Evolutionary conservation across 768 basidiomycete genomes (phyloP).

Genomic region (Lentinula raphanica): DNA sequence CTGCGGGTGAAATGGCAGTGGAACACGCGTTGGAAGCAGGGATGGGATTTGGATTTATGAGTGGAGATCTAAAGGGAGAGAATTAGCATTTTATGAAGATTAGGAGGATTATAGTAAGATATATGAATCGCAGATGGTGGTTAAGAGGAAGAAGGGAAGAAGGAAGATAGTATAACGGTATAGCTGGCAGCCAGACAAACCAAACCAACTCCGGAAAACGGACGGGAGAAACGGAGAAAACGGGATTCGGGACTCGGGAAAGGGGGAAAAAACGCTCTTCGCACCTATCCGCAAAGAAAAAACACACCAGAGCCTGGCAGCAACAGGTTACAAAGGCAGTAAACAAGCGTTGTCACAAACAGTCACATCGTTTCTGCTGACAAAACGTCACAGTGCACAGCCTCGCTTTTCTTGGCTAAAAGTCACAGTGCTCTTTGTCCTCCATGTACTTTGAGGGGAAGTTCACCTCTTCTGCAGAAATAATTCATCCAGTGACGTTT

Average conservation of each 20-base stretch:
- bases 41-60: not conserved
- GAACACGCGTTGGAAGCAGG: not conserved
- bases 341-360: not conserved
- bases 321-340: constrained; percentile 1
- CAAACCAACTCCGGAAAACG: not conserved
- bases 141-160: not conserved
- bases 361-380: not conserved
- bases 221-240: constrained; percentile 5
- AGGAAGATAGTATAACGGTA: not conserved
- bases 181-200: not conserved
- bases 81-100: not conserved
- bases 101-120: not conserved
- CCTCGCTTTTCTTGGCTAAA: not conserved
- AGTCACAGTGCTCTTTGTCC: not conserved
- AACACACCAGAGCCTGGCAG: constrained; percentile 4
- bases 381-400: not conserved
- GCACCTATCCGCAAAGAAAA: constrained; percentile 6
- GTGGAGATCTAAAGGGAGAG: not conserved
- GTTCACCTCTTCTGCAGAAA: not conserved
- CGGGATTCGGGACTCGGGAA: constrained; percentile 8
- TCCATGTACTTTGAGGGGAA: not conserved
- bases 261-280: constrained; percentile 6
- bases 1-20: not conserved
- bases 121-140: not conserved
- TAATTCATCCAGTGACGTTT: not conserved